Conservation (phyloP, 805 yeast genomes). For the Myxozyma nipponensis region DNA sequence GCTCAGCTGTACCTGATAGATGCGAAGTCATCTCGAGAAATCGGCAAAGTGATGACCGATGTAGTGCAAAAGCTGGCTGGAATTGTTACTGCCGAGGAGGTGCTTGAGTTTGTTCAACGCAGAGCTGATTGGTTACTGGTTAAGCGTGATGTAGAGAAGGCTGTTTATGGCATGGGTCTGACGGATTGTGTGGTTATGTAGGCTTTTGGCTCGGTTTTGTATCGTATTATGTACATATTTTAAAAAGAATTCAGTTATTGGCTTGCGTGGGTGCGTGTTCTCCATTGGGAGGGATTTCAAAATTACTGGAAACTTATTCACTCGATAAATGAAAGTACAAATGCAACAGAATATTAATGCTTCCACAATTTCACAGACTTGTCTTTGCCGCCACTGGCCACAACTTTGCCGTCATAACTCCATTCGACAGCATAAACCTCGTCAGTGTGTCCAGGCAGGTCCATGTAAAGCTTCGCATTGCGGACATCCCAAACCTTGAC, state of each 20-base stretch:
- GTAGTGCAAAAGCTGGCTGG: constrained; percentile 76
- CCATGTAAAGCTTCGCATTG: constrained; percentile 77
- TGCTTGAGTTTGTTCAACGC: constrained; percentile 85
- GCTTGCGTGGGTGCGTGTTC: too few species aligned
- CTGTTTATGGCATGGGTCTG: constrained; percentile 79
- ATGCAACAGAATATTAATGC: constrained; percentile 32
- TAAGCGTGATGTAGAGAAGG: constrained; percentile 78
- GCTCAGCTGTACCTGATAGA: constrained; percentile 77
- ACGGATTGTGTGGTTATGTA: constrained; percentile 56
- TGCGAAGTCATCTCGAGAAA: constrained; percentile 69
- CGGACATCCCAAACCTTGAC: constrained; percentile 94
- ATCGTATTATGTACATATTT: too few species aligned
- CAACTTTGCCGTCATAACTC: constrained; percentile 91
- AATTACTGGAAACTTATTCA: too few species aligned
- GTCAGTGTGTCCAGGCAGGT: constrained; percentile 93
- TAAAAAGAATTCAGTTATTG: too few species aligned
- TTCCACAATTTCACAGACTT: constrained; percentile 93
- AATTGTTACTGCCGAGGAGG: constrained; percentile 84
- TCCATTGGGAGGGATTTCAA: too few species aligned
- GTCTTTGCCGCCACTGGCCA: constrained; percentile 97
- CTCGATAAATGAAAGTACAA: not conserved
- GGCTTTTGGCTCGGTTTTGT: too few species aligned
- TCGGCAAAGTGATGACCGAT: constrained; percentile 80
- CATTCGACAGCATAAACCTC: constrained; percentile 97
- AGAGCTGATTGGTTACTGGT: constrained; percentile 82